These are phyloP conservation scores for Acidomyces sp. DNA, from an alignment of 495 filamentous ascomycete genomes.

Conservation along the genomic window DNA sequence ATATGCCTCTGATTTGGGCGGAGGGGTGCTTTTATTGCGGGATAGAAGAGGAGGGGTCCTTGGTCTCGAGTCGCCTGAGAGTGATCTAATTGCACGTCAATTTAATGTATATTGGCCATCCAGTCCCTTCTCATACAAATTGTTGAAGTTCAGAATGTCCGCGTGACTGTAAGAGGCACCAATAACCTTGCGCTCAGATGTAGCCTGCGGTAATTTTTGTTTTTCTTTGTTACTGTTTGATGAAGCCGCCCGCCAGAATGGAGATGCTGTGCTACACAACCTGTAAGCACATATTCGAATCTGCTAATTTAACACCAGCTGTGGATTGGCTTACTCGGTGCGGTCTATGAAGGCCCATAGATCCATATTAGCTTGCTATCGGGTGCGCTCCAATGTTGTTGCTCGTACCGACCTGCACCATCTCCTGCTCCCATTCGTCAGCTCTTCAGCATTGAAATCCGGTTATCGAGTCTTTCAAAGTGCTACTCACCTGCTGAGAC, in stretches of 20 bases:
- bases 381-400: slow-evolving; percentile 12
- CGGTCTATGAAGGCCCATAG: slow-evolving; percentile 30
- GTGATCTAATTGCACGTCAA: slow-evolving; percentile 32
- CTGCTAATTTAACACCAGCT: slow-evolving; percentile 12
- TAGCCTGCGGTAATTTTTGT: slow-evolving; percentile 17
- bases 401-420: slow-evolving; percentile 96
- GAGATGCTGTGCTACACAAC: slow-evolving; percentile 61
- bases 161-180: slow-evolving; percentile 95
- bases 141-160: slow-evolving; percentile 78
- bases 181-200: slow-evolving; percentile 56
- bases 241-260: slow-evolving; percentile 71
- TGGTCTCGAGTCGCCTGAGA: slow-evolving; percentile 42
- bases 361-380: slow-evolving; percentile 17
- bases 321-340: slow-evolving; percentile 31
- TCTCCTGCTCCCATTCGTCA: slow-evolving; percentile 52
- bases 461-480: neutral
- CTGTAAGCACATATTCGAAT: neutral
- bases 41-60: slow-evolving; percentile 46
- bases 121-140: slow-evolving; percentile 38
- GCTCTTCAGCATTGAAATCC: neutral
- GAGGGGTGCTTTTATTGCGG: slow-evolving; percentile 35
- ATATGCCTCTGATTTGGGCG: slow-evolving; percentile 29
- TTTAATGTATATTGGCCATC: neutral
- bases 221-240: slow-evolving; percentile 22
- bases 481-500: slow-evolving; percentile 52